A percentile compares a stretch with the other conserved stretches of the same genome.
Evolutionary conservation across 345 rosid species (phyloP).

Genomic region (Eucalyptus shirleyi): DNA sequence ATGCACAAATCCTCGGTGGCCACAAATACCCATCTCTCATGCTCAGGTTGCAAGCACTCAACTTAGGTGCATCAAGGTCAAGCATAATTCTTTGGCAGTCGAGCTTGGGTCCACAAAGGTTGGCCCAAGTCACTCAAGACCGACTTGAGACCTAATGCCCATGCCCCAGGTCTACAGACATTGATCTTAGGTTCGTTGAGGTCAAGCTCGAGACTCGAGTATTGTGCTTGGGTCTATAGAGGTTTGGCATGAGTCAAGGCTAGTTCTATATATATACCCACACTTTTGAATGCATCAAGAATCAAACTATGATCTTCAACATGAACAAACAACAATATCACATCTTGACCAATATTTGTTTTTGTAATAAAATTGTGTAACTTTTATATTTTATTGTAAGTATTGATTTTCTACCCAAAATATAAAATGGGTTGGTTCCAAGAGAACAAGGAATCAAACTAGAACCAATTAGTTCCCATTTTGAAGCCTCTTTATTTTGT

Average conservation of each 20-base stretch:
- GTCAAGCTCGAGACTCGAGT: not conserved
- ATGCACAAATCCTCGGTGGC: not conserved
- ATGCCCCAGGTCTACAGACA: rapidly evolving
- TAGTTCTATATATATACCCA: too few relatives aligned
- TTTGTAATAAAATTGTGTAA: not conserved
- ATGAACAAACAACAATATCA: not conserved
- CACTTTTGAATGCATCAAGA: not conserved
- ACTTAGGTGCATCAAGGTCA: rapidly evolving
- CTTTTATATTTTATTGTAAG: not conserved
- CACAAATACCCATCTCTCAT: not conserved
- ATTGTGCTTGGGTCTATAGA: not conserved
- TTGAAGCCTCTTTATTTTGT: not conserved
- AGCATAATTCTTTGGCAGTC: not conserved
- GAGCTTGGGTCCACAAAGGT: not conserved
- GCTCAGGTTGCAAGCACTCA: not conserved
- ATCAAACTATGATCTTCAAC: not conserved
- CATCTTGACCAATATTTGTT: not conserved
- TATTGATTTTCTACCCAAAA: not conserved
- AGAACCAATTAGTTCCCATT: not conserved
- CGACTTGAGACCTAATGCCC: not conserved
- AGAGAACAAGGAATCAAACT: not conserved
- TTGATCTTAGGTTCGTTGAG: rapidly evolving
- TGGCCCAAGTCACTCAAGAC: not conserved
- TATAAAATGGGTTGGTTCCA: not conserved
- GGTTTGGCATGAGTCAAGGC: not conserved